phyloP scores from a whole-genome alignment of 2,329 filamentous ascomycete genomes.

The Fusarium sp. region DNA sequence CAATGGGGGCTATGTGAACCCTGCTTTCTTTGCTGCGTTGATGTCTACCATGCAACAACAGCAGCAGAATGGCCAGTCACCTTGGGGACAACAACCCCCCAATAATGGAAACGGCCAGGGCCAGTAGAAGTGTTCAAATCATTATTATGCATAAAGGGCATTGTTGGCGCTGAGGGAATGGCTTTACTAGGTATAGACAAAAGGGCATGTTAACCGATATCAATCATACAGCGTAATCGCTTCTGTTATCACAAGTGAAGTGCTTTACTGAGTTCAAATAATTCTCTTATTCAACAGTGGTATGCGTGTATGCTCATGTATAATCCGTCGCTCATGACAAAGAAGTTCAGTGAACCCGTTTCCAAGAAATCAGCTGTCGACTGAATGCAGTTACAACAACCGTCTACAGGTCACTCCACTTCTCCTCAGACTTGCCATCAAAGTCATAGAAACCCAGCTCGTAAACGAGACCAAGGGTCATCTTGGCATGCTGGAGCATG shows the following conservation, averaged over 20 bases:
- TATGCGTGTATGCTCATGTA: constrained; percentile 22
- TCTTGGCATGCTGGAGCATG: constrained; percentile 88
- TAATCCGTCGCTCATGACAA: constrained; percentile 28
- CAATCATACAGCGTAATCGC: constrained; percentile 16
- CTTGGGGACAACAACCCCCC: constrained; percentile 47
- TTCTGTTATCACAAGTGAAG: neutral
- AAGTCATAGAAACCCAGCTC: constrained; percentile 85
- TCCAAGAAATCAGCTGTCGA: neutral
- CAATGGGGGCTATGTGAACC: constrained; percentile 64
- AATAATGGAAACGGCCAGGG: constrained; percentile 43
- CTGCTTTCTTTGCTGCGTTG: constrained; percentile 65
- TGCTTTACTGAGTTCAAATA: neutral
- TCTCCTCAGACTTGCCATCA: constrained; percentile 52
- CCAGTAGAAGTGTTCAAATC: constrained; percentile 26
- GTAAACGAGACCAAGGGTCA: constrained; percentile 85
- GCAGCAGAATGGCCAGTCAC: constrained; percentile 47
- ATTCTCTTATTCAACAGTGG: constrained; percentile 6
- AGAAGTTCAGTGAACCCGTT: neutral
- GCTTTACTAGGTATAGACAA: constrained; percentile 34
- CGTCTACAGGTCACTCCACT: constrained; percentile 52
- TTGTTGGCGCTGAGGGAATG: constrained; percentile 30
- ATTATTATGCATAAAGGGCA: constrained; percentile 9
- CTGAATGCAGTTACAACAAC: constrained; percentile 1
- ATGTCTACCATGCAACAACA: constrained; percentile 57
- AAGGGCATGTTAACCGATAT: constrained; percentile 18